Evolutionary conservation across 1,284 basidiomycete species (phyloP).

Genomic region (Inonotus hispidus): DNA sequence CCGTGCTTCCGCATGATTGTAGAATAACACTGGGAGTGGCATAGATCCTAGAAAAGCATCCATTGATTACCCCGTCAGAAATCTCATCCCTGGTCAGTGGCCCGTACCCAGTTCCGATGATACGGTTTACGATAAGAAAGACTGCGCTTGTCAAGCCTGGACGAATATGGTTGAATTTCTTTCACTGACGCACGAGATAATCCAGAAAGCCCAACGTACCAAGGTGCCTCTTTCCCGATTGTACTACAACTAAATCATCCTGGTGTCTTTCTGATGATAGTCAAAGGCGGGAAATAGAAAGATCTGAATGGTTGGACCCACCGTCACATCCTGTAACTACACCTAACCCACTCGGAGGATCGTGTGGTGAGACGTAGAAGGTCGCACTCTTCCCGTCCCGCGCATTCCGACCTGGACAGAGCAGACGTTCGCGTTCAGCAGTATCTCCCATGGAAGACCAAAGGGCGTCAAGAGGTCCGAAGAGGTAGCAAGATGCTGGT

Average conservation of each 20-base stretch:
- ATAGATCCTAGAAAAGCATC: slow-evolving; percentile 50
- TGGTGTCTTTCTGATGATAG: too few relatives aligned
- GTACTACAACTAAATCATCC: slow-evolving; percentile 16
- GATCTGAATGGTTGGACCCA: slow-evolving; percentile 18
- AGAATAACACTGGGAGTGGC: slow-evolving; percentile 69
- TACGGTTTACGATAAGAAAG: slow-evolving; percentile 70
- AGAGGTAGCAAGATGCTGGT: too few relatives aligned
- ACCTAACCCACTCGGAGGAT: background rate
- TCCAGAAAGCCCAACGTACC: slow-evolving; percentile 13
- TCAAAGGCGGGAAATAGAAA: too few relatives aligned
- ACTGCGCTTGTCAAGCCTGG: slow-evolving; percentile 53
- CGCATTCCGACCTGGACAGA: background rate
- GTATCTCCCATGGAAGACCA: background rate
- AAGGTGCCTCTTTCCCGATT: slow-evolving; percentile 22
- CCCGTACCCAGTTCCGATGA: slow-evolving; percentile 68
- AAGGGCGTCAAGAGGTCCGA: background rate
- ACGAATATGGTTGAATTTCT: background rate
- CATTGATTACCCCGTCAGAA: background rate
- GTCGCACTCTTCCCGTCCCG: background rate
- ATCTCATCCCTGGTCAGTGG: background rate
- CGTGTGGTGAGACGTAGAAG: background rate
- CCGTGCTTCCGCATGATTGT: slow-evolving; percentile 57
- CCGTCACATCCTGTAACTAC: background rate
- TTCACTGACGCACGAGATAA: background rate
- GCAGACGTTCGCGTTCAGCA: background rate